Evolutionary conservation across 73 alveolate genomes (phyloP), one percentile per base, ranked within the genome.

Genomic region (Durusdinium trenchii): DNA sequence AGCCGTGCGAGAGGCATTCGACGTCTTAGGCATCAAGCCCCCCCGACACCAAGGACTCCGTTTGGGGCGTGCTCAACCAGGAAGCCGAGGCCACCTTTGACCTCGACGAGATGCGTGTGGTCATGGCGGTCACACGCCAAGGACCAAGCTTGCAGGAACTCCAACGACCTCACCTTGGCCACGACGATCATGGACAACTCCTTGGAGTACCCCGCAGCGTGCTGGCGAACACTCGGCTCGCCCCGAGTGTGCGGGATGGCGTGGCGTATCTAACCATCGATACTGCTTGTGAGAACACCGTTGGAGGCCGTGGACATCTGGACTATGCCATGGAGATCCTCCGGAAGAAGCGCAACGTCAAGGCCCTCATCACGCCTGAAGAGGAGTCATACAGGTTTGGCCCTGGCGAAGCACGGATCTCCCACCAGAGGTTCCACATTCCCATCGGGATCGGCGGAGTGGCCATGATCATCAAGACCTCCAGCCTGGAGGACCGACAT

Each of bases 221-320:
- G 12, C 69, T 16, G 23, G 32, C 23, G 69, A 57, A 16, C 32
- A 23, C 69, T 57, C 12, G 69, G 69, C 12, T 12, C 12, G 30
- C 1, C 10, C 90, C 90, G 35, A 79, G 69, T 4, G 90, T 79
- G 28, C 14, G 48, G 69, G 48, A 42, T 18, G 45, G 67, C 0
- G 32, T 5, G 46, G 45, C 47, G 69, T 79, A 79, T 30, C 16
- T 79, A 26, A 45, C 90, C 48, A 47, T 79, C 32, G 90, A 79
- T 46, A 79, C 90, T 2, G 90, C 90, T 6, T 79, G 90, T 32
- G 90, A 79, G 69, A 79, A 79, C 90, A 79, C 90, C 1, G 90
- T 79, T 12, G 90, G 90, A 20, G 90, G 90, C 0, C 3, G 6
- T 23, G 32, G 45, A 9, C 32, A 28, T 30, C 67, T 79, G 48